These are phyloP conservation scores for Diplodia sapinea DNA, from an alignment of 2,329 filamentous ascomycete species.

Conservation along the genomic window DNA sequence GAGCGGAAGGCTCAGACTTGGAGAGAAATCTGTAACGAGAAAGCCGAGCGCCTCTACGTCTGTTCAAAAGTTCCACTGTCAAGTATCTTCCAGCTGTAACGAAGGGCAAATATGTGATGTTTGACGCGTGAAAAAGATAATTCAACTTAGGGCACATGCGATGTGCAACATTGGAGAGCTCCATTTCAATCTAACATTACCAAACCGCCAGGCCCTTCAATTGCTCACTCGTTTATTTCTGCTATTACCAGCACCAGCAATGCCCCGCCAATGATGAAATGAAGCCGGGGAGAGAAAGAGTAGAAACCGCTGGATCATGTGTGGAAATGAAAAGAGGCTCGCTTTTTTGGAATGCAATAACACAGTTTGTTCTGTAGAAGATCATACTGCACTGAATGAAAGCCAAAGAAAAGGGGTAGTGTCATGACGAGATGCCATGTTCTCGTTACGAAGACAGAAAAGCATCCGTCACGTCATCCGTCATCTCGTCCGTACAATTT, in stretches of 20 bases:
- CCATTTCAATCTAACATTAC: conserved; percentile 22
- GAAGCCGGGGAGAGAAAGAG: conserved; percentile 6
- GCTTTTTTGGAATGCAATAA: conserved; percentile 28
- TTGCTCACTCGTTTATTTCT: not conserved
- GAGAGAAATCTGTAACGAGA: not conserved
- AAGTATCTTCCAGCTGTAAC: not conserved
- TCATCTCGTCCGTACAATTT: conserved; percentile 30
- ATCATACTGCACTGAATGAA: conserved; percentile 22
- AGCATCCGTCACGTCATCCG: conserved; percentile 17
- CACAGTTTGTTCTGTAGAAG: conserved; percentile 18
- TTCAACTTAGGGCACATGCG: not conserved
- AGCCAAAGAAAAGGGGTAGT: conserved; percentile 5
- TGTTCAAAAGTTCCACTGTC: not conserved
- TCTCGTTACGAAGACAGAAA: conserved; percentile 21
- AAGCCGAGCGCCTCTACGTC: not conserved
- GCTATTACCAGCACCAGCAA: conserved; percentile 9
- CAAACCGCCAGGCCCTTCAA: conserved; percentile 1
- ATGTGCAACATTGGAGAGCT: not conserved
- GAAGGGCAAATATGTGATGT: not conserved
- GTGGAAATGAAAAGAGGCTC: conserved; percentile 7
- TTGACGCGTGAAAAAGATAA: too few species aligned
- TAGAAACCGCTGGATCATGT: conserved; percentile 25
- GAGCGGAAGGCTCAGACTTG: not conserved
- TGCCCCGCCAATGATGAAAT: conserved; percentile 10
- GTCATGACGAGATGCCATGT: conserved; percentile 18